Base-by-base conservation (phyloP, 371 early-diverging fungal genomes). In the Encephalitozoon cuniculi region DNA sequence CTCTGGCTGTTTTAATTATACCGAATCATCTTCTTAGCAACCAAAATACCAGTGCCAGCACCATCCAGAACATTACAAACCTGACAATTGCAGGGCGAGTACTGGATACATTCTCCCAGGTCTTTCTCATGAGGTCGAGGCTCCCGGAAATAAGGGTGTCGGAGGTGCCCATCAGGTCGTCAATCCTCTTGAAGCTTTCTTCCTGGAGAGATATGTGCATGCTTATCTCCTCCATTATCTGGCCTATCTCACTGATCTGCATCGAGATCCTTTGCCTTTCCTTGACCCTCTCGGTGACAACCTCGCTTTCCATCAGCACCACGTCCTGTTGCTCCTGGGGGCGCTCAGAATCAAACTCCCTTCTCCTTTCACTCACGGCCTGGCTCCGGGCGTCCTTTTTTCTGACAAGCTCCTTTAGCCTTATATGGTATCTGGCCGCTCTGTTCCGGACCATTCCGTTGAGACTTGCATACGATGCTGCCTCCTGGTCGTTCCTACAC, bases 211-310 rank as follows among this genome's bases (percentile, higher is more conserved):
- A 71, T 9, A 84, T 74, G 65, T 85, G 86, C 53, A 85, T 79
- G 15, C 79, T 76, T 39, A 85, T 81, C 40, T 85, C 84, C 46
- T 80, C 79, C 21, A 85, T 78, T 54, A 85, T 71, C 63, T 80
- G 77, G 11, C 86, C 86, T 30, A 85, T 77, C 72, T 85, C 86
- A 52, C 74, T 81, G 28, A 85, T 83, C 49, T 82, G 85, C 65
- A 64, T 55, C 21, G 70, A 73, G 12, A 85, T 81, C 43, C 68
- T 52, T 68, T 80, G 75, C 44, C 79, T 64, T 49, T 80, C 77
- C 41, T 74, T 32, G 41, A 77, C 40, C 21, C 34, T 40, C 43
- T 28, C 25, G 3, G 39, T 51, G 40, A 39, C 40, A 7, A 46
- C 46, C 18, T 41, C 41, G 7, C 41, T 46, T 25, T 51, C 63